Evolutionary conservation across 441 rosid species (phyloP).

Genomic region (Pelargonium australe): DNA sequence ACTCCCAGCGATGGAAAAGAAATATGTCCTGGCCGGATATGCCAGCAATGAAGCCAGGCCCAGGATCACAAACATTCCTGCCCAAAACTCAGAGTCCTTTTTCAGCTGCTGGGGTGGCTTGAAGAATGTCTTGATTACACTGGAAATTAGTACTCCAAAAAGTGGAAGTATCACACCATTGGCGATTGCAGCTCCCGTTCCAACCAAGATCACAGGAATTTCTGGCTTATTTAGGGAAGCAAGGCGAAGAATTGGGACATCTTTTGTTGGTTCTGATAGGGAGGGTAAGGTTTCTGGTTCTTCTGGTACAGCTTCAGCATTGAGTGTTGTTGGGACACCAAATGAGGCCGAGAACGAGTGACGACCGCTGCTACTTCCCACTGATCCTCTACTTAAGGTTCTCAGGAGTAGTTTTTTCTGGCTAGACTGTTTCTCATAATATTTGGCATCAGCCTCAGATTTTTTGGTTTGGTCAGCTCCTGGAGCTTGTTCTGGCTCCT

Average conservation of each 20-base stretch:
- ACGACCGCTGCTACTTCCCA: neutral
- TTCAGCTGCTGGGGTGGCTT: conserved; percentile 29
- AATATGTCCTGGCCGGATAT: conserved; percentile 40
- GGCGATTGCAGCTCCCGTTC: conserved; percentile 43
- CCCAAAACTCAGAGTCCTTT: conserved; percentile 46
- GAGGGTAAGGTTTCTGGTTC: conserved; percentile 18
- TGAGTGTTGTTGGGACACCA: conserved; percentile 33
- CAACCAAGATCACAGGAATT: conserved; percentile 39
- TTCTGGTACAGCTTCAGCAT: conserved; percentile 16
- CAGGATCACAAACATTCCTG: conserved; percentile 31
- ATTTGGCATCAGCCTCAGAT: neutral
- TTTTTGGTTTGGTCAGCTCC: conserved; percentile 17
- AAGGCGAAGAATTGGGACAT: conserved; percentile 42
- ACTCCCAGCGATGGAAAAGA: conserved; percentile 58
- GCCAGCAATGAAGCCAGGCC: conserved; percentile 28
- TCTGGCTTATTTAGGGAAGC: conserved; percentile 57
- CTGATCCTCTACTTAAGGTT: neutral
- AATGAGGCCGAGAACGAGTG: conserved; percentile 36
- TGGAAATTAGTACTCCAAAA: conserved; percentile 52
- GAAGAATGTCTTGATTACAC: conserved; percentile 45
- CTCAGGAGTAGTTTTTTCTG: neutral
- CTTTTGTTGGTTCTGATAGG: conserved; percentile 16
- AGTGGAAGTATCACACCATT: conserved; percentile 49
- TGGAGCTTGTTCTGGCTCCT: conserved; percentile 19
- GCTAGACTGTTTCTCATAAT: neutral